Evolutionary conservation across 805 yeast species (phyloP).

Genomic region (Saccharomycopsis sp.): DNA sequence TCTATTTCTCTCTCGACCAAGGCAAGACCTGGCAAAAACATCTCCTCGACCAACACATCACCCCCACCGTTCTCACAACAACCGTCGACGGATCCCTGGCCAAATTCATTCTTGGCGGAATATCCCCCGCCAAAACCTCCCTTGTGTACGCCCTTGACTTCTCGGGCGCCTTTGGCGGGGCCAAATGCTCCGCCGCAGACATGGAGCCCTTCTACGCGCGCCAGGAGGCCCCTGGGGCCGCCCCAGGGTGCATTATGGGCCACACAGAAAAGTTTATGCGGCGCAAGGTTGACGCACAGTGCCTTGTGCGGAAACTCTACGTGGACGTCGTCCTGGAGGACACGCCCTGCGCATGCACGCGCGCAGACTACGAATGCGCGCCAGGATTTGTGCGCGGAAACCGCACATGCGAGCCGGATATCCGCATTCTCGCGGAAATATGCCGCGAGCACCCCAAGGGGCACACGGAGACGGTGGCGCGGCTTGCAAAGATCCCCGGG

Average conservation of each 20-base stretch:
- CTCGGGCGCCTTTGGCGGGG: constrained; percentile 41
- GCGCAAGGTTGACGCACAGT: constrained; percentile 57
- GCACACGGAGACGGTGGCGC: constrained; percentile 22
- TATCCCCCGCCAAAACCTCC: constrained; percentile 14
- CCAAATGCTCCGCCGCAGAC: constrained; percentile 42
- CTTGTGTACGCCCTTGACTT: constrained; percentile 42
- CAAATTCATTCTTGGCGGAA: constrained; percentile 47
- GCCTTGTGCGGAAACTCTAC: constrained; percentile 47
- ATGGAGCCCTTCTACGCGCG: constrained; percentile 62
- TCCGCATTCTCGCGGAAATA: constrained; percentile 24
- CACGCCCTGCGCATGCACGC: constrained; percentile 58
- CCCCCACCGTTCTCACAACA: constrained; percentile 42
- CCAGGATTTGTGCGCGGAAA: constrained; percentile 36
- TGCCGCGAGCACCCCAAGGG: constrained; percentile 24
- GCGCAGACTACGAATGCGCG: constrained; percentile 66
- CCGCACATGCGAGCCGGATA: constrained; percentile 43
- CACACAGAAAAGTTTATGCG: constrained; percentile 55
- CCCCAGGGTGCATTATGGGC: constrained; percentile 56
- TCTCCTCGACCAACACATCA: constrained; percentile 38
- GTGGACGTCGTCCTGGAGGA: constrained; percentile 41
- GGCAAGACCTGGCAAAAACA: constrained; percentile 58
- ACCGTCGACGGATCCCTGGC: constrained; percentile 66
- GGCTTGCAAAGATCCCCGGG: constrained; percentile 32
- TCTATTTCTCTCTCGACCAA: constrained; percentile 60
- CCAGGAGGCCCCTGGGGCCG: constrained; percentile 14